Evolutionary conservation across 2,329 filamentous ascomycete genomes (phyloP), one percentile per base, ranked within the genome.

Genomic region (Anthostomella pinea): DNA sequence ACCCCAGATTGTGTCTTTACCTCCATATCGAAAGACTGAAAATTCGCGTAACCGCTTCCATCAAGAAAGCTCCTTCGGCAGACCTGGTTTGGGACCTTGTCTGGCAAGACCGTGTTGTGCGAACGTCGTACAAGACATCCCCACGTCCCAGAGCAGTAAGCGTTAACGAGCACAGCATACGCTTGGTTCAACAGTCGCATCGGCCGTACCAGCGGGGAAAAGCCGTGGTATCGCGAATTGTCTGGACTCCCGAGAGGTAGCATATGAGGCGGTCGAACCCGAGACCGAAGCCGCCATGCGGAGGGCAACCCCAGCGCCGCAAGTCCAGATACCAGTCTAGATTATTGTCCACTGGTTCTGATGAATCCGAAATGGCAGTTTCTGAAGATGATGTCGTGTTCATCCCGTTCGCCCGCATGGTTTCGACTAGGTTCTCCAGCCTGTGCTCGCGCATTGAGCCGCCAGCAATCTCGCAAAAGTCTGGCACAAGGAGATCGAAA

Each of bases 391-490:
- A 29, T n/a, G 48, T 47, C n/a, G 65, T 54, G 33, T 72, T 65
- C 22, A 93, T 67, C 2, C 83, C 83, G 45, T 83, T 79, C 15
- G 72, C 66, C 24, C 73, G 68, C 88, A 95, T 94, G 33, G 82
- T 81, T 35, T 76, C 67, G 41, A 84, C 64, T 15, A 95, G 72
- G 29, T 81, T 67, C 2, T 75, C 65, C 22, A 89, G 68, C 27
- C 85, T 79, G 64, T 95, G 81, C 65, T 95, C 89, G 65, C 90
- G 87, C 70, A 95, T 79, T 3, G 88, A 95, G 22, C 90, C 90
- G 17, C 90, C 90, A 2, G 85, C 87, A 31, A 95, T 77, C 65
- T 96, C 90, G 58, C 87, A 89, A 39, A 91, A 73, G 41, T 89
- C 85, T 11, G 88, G 88, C 11, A 95, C 81, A 11, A 96, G 71